These are phyloP conservation scores for Boletus patriciae DNA, from an alignment of 768 basidiomycete species.

Conservation along the genomic window DNA sequence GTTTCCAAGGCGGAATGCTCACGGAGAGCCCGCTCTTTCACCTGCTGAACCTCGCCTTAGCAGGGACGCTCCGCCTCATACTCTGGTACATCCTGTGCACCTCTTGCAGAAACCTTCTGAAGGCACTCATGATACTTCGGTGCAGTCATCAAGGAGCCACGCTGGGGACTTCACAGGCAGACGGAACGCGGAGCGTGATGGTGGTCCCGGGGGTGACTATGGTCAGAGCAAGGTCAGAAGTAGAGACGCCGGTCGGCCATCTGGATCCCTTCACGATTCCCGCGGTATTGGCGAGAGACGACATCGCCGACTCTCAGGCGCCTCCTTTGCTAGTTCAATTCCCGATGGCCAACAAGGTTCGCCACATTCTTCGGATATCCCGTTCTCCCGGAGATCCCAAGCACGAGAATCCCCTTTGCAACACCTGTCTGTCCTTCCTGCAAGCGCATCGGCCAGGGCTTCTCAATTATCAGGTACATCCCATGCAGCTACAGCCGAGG, in stretches of 20 bases:
- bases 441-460: slow-evolving; percentile 17
- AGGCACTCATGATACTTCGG: slow-evolving; percentile 13
- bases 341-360: slow-evolving; percentile 23
- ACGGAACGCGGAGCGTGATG: slow-evolving; percentile 22
- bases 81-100: slow-evolving; percentile 45
- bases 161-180: slow-evolving; percentile 18
- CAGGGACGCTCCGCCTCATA: slow-evolving; percentile 48
- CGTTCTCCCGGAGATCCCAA: slow-evolving; percentile 36
- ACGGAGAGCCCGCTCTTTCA: slow-evolving; percentile 41
- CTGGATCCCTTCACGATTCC: slow-evolving; percentile 16
- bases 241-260: slow-evolving; percentile 17
- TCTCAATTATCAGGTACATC: slow-evolving; percentile 48
- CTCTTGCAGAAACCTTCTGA: slow-evolving; percentile 57
- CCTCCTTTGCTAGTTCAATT: slow-evolving; percentile 23
- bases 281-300: slow-evolving; percentile 21
- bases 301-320: slow-evolving; percentile 23
- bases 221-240: slow-evolving; percentile 18
- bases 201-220: slow-evolving; percentile 13
- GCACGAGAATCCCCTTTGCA: slow-evolving; percentile 46
- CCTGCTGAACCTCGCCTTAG: slow-evolving; percentile 45
- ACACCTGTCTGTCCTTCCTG: slow-evolving; percentile 29
- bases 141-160: slow-evolving; percentile 20
- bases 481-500: slow-evolving; percentile 42
- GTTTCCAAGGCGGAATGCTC: slow-evolving; percentile 42
- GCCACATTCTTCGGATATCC: slow-evolving; percentile 20